phyloP scores from a whole-genome alignment of 495 filamentous ascomycete species.

The Poronia punctata region DNA sequence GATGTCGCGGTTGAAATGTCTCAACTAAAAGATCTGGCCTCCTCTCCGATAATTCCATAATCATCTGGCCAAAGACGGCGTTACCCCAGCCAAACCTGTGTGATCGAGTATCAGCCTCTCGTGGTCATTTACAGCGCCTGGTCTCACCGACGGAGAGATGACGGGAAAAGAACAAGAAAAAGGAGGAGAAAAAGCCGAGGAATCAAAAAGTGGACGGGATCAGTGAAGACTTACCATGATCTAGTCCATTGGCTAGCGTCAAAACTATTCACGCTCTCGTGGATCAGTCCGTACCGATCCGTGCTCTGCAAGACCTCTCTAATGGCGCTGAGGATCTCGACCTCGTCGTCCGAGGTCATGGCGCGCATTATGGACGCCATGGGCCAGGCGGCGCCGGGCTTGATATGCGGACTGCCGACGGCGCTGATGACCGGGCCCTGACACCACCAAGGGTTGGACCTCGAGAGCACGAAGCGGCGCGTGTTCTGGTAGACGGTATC shows the following conservation, averaged over 20 bases:
- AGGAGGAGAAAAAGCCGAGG: neutral
- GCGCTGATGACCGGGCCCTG: conserved; percentile 45
- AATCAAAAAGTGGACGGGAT: conserved; percentile 13
- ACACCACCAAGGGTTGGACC: conserved; percentile 53
- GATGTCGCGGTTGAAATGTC: conserved; percentile 29
- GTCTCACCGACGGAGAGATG: no score
- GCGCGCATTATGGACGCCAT: conserved; percentile 48
- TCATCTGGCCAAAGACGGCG: conserved; percentile 60
- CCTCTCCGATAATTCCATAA: conserved; percentile 47
- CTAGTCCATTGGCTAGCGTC: conserved; percentile 49
- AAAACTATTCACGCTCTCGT: conserved; percentile 53
- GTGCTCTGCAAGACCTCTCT: conserved; percentile 45
- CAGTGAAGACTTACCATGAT: conserved; percentile 39
- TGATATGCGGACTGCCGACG: conserved; percentile 50
- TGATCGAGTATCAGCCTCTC: conserved; percentile 11
- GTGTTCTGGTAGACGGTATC: conserved; percentile 48
- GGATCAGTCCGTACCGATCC: conserved; percentile 51
- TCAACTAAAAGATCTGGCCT: conserved; percentile 31
- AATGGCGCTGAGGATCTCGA: conserved; percentile 41
- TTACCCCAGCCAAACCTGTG: conserved; percentile 62
- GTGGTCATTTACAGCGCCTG: neutral
- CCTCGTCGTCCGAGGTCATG: conserved; percentile 35
- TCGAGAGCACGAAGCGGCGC: conserved; percentile 39
- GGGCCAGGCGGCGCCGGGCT: conserved; percentile 53
- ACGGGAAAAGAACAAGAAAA: no score